Evolutionary conservation across 805 yeast species (phyloP).

Genomic region (Wickerhamiella hasegawae): DNA sequence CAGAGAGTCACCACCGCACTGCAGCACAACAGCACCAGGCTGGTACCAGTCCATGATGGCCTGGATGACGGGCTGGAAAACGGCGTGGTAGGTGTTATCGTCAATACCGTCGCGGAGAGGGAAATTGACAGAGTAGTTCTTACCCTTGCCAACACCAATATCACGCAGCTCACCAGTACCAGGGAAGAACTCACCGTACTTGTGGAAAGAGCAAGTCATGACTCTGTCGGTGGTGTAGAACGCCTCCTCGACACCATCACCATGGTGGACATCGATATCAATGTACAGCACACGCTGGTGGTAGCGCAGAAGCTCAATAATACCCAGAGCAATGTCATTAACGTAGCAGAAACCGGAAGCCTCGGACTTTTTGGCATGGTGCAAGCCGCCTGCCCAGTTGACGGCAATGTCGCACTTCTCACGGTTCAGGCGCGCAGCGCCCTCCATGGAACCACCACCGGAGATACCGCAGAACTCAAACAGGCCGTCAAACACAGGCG

Average conservation of each 20-base stretch:
- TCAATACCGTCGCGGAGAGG: slow-evolving; percentile 93
- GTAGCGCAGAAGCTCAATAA: slow-evolving; percentile 66
- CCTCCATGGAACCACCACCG: slow-evolving; percentile 82
- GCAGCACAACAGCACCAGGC: slow-evolving; percentile 88
- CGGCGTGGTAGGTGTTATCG: slow-evolving; percentile 79
- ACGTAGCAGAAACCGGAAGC: slow-evolving; percentile 93
- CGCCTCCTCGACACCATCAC: slow-evolving; percentile 97
- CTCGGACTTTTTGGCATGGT: slow-evolving; percentile 88
- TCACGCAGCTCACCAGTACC: slow-evolving; percentile 93
- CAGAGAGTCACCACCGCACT: slow-evolving; percentile 93
- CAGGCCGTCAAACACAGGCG: slow-evolving; percentile 90
- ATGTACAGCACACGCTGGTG: slow-evolving; percentile 88
- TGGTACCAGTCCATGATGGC: slow-evolving; percentile 84
- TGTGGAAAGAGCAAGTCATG: slow-evolving; percentile 93
- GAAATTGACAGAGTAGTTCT: slow-evolving; percentile 74
- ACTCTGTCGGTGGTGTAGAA: slow-evolving; percentile 89
- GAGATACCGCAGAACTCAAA: slow-evolving; percentile 79
- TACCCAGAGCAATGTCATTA: slow-evolving; percentile 84
- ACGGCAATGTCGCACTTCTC: slow-evolving; percentile 89
- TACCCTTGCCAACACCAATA: slow-evolving; percentile 76
- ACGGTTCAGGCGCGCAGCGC: slow-evolving; percentile 67
- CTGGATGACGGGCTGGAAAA: slow-evolving; percentile 44
- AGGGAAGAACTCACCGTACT: slow-evolving; percentile 92
- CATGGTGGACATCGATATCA: slow-evolving; percentile 92
- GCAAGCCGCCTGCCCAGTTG: slow-evolving; percentile 93